Evolutionary conservation across 345 rosid genomes (phyloP), one percentile per base, ranked within the genome.

Genomic region (Bruguiera gymnorhiza): DNA sequence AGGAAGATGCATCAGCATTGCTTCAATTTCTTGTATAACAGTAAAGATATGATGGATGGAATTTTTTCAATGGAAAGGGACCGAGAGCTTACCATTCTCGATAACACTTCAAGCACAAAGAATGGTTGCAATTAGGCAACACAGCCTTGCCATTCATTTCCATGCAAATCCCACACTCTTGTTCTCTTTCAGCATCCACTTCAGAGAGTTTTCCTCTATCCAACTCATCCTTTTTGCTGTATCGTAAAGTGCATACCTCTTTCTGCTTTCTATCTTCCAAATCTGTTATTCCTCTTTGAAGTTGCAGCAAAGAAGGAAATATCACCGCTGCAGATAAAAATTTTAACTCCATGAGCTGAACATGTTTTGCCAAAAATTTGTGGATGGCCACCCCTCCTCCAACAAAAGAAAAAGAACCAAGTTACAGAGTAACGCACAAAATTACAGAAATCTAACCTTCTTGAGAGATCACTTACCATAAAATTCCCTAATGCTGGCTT

Each of bases 401-500:
- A 43, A 43, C 18, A 13, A 43, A 43, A 43, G 19, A 13, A 43
- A 13, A 43, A 15, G 50, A 43, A 13, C 50, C 16, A 2, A 43
- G 48, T 13, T 43, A 43, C 48, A 43, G 1, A 43, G 5, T 43
- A 43, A 13, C 11, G 16, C 46, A 39, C 13, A 39, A 2, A 39
- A 39, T 1, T 43, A 43, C 50, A 43, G 50, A 43, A 43, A 43
- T 43, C 50, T 43, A 13, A 43, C 4, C 50, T 13, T 43, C 50
- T 13, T 0, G 19, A 1, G 15, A 43, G 19, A 43, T 13, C 50
- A 21, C 58, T 48, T 70, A 88, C 95, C 95, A 75, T 87, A 89
- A 74, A 89, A 89, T 67, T 89, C 95, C 72, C 81, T 77, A 32
- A 93, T 74, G 67, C 92, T 93, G 18, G 97, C 97, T 81, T 84